Evolutionary conservation across 768 basidiomycete species (phyloP), one percentile per base, ranked within the genome.

Genomic region (Phlegmacium glaucopus): DNA sequence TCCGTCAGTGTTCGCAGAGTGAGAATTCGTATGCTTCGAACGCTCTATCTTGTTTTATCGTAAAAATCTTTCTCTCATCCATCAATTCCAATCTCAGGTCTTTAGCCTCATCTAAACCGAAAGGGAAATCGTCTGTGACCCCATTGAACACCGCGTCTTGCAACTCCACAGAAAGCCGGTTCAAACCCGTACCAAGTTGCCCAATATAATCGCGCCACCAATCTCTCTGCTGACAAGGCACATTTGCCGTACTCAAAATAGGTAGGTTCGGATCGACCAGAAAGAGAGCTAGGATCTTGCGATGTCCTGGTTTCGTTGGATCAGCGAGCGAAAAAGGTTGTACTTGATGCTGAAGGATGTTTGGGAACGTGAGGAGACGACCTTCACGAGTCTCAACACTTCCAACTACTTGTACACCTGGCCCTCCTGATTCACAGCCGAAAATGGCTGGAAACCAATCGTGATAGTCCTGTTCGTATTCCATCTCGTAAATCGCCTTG

Each of bases 231-330:
- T 53, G 47, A 17, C 29, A 40, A 3, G 52, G 52, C 3, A 53
- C 52, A 42, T 53, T 45, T 13, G 55, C 53, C 4, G 62, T 53
- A n/a, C 61, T 60, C 11, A 56, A 41, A 11, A 64, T 49, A 11
- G 28, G 46, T 22, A 55, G 34, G 25, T 58, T 44, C 12, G 62
- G 64, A 44, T 72, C 66, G 46, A 70, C 60, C 26, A 72, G 65
- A 54, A 68, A 71, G 15, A 72, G 56, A 6, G 63, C 66, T 10
- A 74, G 48, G 27, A 74, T 69, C 51, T 69, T 74, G 36, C 70
- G 58, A 45, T 70, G 60, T 4, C 68, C 72, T 6, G 67, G 67
- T 47, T 63, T 65, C 13, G 59, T 59, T 2, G 52, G 52, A 51
- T 74, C 68, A 6, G 43, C 48, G n/a, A 72, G 65, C 28, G 47